Evolutionary conservation across 148 eudicot genomes (phyloP), one percentile per base, ranked within the genome.

Genomic region (Nepenthes gracilis): DNA sequence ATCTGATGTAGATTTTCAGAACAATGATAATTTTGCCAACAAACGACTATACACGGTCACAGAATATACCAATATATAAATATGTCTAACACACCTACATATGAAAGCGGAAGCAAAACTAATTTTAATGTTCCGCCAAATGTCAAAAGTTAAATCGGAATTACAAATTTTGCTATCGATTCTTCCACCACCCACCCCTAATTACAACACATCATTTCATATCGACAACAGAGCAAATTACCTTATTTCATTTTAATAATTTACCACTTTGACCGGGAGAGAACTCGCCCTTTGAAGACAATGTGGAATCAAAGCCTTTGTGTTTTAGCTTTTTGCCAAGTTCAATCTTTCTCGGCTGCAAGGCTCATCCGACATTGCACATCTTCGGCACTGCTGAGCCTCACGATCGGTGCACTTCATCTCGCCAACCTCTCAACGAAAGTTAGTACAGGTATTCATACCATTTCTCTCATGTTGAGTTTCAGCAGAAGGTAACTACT

Each of bases 221-320:
- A 23, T 23, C 23, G 23, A 23, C 23, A 23, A 23, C 23, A 23
- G 0, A 23, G 23, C 23, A 40, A 40, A 40, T 3, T 1, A 40
- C 6, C 45, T 40, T 12, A 5, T 5, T n/a, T 11, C 53, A n/a
- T 49, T n/a, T 77, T 64, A 83, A 51, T 75, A 68, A 54, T 87
- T 88, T 61, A 81, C 73, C 57, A 86, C 78, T 78, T 86, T 88
- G 68, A 84, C 85, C 0, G 95, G 91, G 47, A 86, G 82, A 58
- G 95, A 86, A 48, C 75, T 79, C 14, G 97, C 83, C 65, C 95
- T 70, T 63, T 82, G 95, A 64, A 86, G 90, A 32, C 85, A 70
- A 50, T 76, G 74, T 13, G 93, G 88, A 69, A 78, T 62, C 67
- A 82, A 66, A 4, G 68, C 52, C 56, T 66, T 78, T 12, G 72